Conservation (phyloP, 2,329 filamentous ascomycete species). For the Penicillium nordicum region DNA sequence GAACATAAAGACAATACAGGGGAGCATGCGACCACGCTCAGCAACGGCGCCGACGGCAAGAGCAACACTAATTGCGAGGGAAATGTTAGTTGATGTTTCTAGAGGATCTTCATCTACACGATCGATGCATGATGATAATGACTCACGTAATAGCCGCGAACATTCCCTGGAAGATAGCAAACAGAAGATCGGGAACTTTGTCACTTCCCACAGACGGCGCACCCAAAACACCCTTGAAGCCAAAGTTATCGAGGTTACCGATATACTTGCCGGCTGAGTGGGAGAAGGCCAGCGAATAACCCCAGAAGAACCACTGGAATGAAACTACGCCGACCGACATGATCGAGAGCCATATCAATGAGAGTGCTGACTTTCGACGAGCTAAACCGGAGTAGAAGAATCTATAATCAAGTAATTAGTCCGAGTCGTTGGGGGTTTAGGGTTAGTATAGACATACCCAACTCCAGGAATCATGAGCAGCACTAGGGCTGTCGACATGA, state of each 20-base stretch:
- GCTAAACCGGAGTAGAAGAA: constrained; percentile 94
- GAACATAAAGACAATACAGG: constrained; percentile 89
- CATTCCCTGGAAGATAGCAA: constrained; percentile 66
- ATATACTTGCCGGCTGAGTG: constrained; percentile 73
- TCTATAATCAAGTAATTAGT: constrained; percentile 39
- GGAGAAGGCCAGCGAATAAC: constrained; percentile 78
- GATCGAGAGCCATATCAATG: constrained; percentile 80
- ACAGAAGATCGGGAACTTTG: constrained; percentile 76
- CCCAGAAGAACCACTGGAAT: constrained; percentile 97
- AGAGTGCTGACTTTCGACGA: constrained; percentile 81
- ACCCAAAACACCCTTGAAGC: constrained; percentile 71
- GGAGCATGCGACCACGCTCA: constrained; percentile 82
- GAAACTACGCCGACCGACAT: constrained; percentile 74
- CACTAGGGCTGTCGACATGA: constrained; percentile 72
- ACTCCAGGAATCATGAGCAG: constrained; percentile 92
- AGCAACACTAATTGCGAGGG: constrained; percentile 58
- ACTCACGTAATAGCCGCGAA: constrained; percentile 75
- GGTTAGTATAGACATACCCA: constrained; percentile 48
- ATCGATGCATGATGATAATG: background rate
- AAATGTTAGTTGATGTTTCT: constrained; percentile 29
- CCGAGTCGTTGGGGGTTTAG: background rate
- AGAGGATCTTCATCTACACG: background rate
- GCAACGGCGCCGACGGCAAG: constrained; percentile 81
- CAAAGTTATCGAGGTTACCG: constrained; percentile 75
- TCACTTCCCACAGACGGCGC: constrained; percentile 69